Conservation (phyloP, 2,329 filamentous ascomycete genomes). For the Verticillium nubilum region DNA sequence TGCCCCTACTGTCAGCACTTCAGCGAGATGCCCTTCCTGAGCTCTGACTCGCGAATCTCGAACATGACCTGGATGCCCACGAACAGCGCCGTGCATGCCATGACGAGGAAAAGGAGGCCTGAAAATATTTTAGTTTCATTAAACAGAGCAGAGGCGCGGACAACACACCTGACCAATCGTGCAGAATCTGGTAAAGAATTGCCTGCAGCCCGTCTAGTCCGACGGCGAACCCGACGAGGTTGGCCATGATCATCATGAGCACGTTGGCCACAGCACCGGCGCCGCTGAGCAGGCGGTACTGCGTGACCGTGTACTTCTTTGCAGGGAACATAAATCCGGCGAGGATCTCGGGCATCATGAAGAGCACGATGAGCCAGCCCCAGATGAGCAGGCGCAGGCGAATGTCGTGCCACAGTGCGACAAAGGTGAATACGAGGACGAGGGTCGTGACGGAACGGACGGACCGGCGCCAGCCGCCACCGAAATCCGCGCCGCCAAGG, state of each 20-base stretch:
- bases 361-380: slow-evolving; percentile 94
- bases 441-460: slow-evolving; percentile 68
- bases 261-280: slow-evolving; percentile 78
- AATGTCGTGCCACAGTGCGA: slow-evolving; percentile 97
- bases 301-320: slow-evolving; percentile 62
- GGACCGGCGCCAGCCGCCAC: slow-evolving; percentile 31
- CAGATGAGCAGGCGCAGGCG: slow-evolving; percentile 85
- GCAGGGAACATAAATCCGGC: slow-evolving; percentile 68
- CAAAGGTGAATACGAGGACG: slow-evolving; percentile 87
- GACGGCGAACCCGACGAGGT: slow-evolving; percentile 90
- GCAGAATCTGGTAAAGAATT: slow-evolving; percentile 69
- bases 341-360: slow-evolving; percentile 83
- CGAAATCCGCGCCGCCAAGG: slow-evolving; percentile 64
- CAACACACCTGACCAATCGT: slow-evolving; percentile 62
- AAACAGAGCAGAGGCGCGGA: no score
- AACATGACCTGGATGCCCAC: slow-evolving; percentile 93
- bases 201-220: slow-evolving; percentile 81
- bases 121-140: slow-evolving; percentile 18
- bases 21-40: slow-evolving; percentile 72
- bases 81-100: slow-evolving; percentile 71
- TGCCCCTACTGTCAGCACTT: slow-evolving; percentile 56
- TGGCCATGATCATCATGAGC: slow-evolving; percentile 93
- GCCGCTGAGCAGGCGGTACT: slow-evolving; percentile 76
- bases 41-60: slow-evolving; percentile 82
- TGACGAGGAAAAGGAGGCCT: slow-evolving; percentile 68